Base-by-base conservation (phyloP, 176 grass and related monocot species). In the Oryza coarctata region DNA sequence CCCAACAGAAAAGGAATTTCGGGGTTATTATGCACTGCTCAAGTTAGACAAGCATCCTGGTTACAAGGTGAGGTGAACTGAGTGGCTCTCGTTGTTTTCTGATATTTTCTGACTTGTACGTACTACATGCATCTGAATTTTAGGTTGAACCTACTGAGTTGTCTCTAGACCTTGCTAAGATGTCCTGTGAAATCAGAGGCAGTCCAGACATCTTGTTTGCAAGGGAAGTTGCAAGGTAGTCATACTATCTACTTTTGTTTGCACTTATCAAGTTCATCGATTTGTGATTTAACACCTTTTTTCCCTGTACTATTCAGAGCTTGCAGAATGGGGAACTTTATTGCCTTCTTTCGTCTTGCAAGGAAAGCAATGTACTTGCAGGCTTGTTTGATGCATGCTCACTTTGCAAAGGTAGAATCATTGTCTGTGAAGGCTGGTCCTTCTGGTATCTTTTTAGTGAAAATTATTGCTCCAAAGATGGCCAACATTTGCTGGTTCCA, bases 11-110 rank as follows among this genome's bases (percentile, higher is more conserved):
- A 91, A 89, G 65, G 95, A 98, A 50, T 95, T 98, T 73, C 92
- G 92, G 22, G 95, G 92, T 83, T 98, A 98, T 91, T 98, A 98
- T 82, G 92, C 95, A 23, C 92, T 98, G 71, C 90, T 98, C 55
- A 98, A 98, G 82, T 85, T 98, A 89, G 92, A 98, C 80, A 98
- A 93, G 65, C 95, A 98, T 86, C 92, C 92, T 90, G 95, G 95
- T 87, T 98, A 93, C 76, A 98, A 95, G 91, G 95, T 92, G 78
- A 87, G 36, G 35, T 74, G 33, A 41, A 65, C 45, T 50, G 80
- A 69, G 23, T 47, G 14, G 18, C 26, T 88, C 81, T 73, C 45
- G 18, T 82, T 41, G 50, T 26, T n/a, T 90, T 75, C 14, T 77
- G 55, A 62, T 84, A 40, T 70, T 80, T 77, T 17, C 80, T 89